Conservation (phyloP, 768 basidiomycete species). For the Gymnopilus dilepis region DNA sequence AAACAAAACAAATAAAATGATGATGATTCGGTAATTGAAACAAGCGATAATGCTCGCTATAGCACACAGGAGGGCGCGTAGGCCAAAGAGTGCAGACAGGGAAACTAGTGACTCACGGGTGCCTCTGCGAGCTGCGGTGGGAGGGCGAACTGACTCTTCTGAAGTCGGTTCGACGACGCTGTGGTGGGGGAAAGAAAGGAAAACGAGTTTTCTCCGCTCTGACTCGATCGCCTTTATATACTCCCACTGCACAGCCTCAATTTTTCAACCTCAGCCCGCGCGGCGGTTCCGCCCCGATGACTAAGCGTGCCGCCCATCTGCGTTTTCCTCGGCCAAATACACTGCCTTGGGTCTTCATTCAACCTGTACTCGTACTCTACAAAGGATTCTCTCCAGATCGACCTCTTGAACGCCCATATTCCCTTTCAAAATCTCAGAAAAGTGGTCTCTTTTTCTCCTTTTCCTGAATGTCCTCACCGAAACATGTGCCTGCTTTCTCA, state of each 20-base stretch:
- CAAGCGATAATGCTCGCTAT: conserved; percentile 21
- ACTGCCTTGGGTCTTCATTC: background rate
- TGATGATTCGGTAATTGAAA: conserved; percentile 17
- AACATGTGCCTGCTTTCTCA: conserved; percentile 23
- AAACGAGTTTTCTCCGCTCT: conserved; percentile 12
- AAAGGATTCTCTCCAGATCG: background rate
- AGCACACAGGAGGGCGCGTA: conserved; percentile 24
- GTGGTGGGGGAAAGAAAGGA: conserved; percentile 26
- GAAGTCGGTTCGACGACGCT: conserved; percentile 22
- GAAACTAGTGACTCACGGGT: conserved; percentile 42
- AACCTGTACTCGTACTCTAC: background rate
- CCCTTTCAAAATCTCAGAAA: background rate
- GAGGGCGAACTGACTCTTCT: conserved; percentile 25
- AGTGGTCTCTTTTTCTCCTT: background rate
- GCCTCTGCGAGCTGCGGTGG: conserved; percentile 26
- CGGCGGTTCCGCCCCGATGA: conserved; percentile 23
- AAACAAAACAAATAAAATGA: conserved; percentile 23
- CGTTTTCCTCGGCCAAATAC: conserved; percentile 8
- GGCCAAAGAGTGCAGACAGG: conserved; percentile 33
- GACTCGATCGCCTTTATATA: conserved; percentile 35
- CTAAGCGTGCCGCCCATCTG: conserved; percentile 16
- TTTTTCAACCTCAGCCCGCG: conserved; percentile 28
- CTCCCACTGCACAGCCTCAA: conserved; percentile 25
- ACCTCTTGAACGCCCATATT: background rate
- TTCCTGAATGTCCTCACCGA: background rate